Conservation (phyloP, 1,139 yeast species). For the Scheffersomyces illinoinensis region DNA sequence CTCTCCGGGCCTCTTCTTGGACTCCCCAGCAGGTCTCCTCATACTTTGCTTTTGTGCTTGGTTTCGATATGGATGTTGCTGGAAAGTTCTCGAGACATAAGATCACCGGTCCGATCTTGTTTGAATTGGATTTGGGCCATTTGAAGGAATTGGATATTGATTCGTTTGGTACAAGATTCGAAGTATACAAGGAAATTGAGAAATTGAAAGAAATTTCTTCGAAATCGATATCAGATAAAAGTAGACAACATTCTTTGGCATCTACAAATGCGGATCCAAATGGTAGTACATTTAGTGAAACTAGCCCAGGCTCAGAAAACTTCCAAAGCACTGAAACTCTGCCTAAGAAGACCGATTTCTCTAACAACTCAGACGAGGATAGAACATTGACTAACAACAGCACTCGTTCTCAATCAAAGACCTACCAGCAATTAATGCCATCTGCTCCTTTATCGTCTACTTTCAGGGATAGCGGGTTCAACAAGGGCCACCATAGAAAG, state of each 20-base stretch:
- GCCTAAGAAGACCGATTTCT: neutral
- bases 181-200: conserved; percentile 86
- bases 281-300: neutral
- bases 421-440: conserved; percentile 14
- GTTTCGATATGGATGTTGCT: conserved; percentile 73
- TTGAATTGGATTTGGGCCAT: conserved; percentile 82
- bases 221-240: conserved; percentile 3
- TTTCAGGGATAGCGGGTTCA: conserved; percentile 3
- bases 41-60: conserved; percentile 65
- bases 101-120: conserved; percentile 79
- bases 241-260: neutral
- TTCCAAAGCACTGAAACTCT: neutral
- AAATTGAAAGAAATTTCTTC: conserved; percentile 45
- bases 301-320: neutral
- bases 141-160: conserved; percentile 88
- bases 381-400: neutral
- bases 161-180: conserved; percentile 94
- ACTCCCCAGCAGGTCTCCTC: conserved; percentile 80
- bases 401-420: neutral
- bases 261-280: neutral
- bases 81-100: conserved; percentile 84
- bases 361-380: conserved; percentile 11
- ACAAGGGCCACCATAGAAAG: conserved; percentile 38
- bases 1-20: conserved; percentile 65
- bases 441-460: conserved; percentile 12